phyloP scores from a whole-genome alignment of 78 protist species.

The Dictyostelium citrinum region DNA sequence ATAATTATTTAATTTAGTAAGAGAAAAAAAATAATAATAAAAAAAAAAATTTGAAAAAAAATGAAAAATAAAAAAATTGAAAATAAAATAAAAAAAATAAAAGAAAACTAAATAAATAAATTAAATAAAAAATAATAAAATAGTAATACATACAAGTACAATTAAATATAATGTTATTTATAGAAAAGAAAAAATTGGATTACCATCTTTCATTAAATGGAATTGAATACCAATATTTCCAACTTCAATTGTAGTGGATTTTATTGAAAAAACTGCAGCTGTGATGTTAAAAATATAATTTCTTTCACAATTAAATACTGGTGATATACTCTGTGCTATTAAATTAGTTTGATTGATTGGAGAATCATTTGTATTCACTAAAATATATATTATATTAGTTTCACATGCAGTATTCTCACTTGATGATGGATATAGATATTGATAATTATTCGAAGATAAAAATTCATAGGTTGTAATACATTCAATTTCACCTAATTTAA shows the following conservation, averaged over 20 bases:
- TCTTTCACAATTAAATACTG: not conserved
- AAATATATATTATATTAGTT: not conserved
- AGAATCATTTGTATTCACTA: not conserved
- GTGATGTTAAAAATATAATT: not conserved
- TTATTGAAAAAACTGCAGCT: not conserved
- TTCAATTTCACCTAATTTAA: not conserved
- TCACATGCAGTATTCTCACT: not conserved
- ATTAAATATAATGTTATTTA: not conserved
- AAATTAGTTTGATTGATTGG: not conserved
- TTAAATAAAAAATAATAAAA: not conserved
- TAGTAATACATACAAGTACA: not conserved
- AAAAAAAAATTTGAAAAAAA: too few relatives aligned
- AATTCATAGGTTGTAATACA: not conserved
- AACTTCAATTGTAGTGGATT: not conserved
- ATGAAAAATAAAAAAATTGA: too few relatives aligned
- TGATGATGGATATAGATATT: not conserved
- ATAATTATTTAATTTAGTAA: too few relatives aligned
- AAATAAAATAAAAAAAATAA: too few relatives aligned
- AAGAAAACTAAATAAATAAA: too few relatives aligned
- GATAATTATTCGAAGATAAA: not conserved
- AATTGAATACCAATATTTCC: not conserved
- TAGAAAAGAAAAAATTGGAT: not conserved
- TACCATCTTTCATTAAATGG: not conserved
- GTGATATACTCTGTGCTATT: not conserved
- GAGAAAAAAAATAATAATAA: too few relatives aligned